Base-by-base conservation (phyloP, 208 protist species). In the Leishmania major region DNA sequence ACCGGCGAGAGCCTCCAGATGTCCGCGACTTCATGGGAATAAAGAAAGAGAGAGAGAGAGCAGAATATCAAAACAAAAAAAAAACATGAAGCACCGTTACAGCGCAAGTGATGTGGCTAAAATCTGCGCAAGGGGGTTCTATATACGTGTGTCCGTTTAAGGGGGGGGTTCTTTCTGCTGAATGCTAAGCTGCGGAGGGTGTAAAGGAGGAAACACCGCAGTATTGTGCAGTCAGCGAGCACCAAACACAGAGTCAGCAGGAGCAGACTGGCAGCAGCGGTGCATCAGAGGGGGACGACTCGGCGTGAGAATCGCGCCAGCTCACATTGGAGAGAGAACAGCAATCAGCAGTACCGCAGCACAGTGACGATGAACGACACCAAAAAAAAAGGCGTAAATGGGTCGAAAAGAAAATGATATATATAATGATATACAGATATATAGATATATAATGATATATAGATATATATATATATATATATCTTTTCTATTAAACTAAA, bases 21-120 rank as follows among this genome's bases (percentile, higher is more conserved):
- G 75, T 45, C 4, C 83, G 78, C 17, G 53, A 45, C 83, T 76
- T 82, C 82, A 86, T 86, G 3, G 37, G 1, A 10, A 71, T 19
- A n/a, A 3, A 71, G 43, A 25, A 22, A 7, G 10, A 10, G n/a
- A 25, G 43, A 40, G 40, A 8, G 10, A 10, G n/a, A 25, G 19
- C 59, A 67, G 31, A 17, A 22, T n/a, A 13, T 17, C 17, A 31
- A 0, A 19, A 67, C 17, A 31, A 0, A 19, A 67, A 40, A 69
- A 25, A n/a, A 69, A 70, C 0, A 5, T 17, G 28, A 70, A 17
- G 7, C 64, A 40, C 69, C 15, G 69, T 43, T n/a, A 28, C 37
- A 31, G 71, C 8, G 15, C 8, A n/a, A 15, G 19, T 47, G 69
- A 74, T 51, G 69, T 43, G 43, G 45, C 37, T 28, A 8, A 53